Evolutionary conservation across 1,284 basidiomycete genomes (phyloP), one percentile per base, ranked within the genome.

Genomic region (Takashimella tepidaria): DNA sequence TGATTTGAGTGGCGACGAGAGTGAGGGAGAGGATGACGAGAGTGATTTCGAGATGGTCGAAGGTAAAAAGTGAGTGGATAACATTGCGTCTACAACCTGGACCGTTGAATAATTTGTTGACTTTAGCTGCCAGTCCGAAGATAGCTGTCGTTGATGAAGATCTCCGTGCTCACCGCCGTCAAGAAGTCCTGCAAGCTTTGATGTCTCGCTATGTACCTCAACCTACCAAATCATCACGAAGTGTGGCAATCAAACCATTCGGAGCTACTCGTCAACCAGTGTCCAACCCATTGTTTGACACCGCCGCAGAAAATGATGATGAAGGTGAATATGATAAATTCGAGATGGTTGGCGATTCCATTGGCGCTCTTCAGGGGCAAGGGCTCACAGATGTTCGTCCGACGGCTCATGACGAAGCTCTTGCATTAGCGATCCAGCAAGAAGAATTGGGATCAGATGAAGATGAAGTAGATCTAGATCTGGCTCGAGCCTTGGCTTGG

Each of bases 151-250:
- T 65, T 20, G 88, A 90, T 69, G 76, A 82, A 3, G 88, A 91
- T 63, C 74, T 90, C 51, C 80, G 82, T 20, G 81, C 84, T 60
- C 83, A 84, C 66, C 84, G 82, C 55, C 80, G 83, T 25, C 79
- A 79, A 45, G 83, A 85, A 75, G 84, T 86, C 1, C 75, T 91
- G 16, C 76, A 82, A 23, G 85, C 84, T 1, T 81, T 89, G 31
- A 79, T 80, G 5, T 77, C 75, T 26, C 80, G 87, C 19, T 79
- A 82, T 51, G 75, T 79, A 0, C 79, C 79, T 4, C 77, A 76
- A 57, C 72, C 61, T 26, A 57, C 62, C 5, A 58, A 59, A 22
- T 41, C 56, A n/a, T 58, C 67, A 1, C 60, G 66, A 5, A 69
- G 69, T 47, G 49, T 70, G 1, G 57, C 61, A 3, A 61, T 70